These are phyloP conservation scores for Pseudozyma sp. DNA, from an alignment of 1,284 basidiomycete species.

Conservation along the genomic window DNA sequence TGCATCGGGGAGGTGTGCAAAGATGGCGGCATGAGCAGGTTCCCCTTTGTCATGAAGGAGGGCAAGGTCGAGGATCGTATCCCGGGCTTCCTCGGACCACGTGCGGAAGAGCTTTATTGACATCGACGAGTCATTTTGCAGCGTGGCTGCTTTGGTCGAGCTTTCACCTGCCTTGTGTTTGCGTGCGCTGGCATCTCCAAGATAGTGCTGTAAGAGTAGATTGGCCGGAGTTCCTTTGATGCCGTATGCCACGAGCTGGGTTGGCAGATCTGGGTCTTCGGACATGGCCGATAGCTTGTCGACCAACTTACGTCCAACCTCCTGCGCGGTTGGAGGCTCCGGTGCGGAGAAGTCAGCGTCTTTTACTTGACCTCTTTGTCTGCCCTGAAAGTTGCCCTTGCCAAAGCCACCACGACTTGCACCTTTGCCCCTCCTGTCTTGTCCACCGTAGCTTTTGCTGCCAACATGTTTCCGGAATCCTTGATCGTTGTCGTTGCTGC, in stretches of 20 bases:
- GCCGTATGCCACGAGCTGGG: conserved; percentile 36
- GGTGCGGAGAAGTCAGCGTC: conserved; percentile 28
- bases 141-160: not conserved
- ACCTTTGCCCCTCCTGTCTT: not conserved
- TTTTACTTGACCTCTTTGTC: not conserved
- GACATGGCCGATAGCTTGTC: conserved; percentile 16
- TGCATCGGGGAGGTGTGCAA: conserved; percentile 22
- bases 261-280: conserved; percentile 17
- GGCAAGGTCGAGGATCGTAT: conserved; percentile 14
- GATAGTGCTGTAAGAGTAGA: conserved; percentile 9
- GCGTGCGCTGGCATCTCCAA: not conserved
- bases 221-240: conserved; percentile 28
- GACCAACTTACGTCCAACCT: conserved; percentile 27
- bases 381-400: conserved; percentile 16
- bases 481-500: not conserved
- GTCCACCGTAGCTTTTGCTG: not conserved
- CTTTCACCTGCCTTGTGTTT: not conserved
- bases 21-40: not conserved
- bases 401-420: conserved; percentile 1
- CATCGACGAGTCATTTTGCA: not conserved
- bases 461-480: not conserved
- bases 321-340: conserved; percentile 24
- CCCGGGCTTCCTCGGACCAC: conserved; percentile 26
- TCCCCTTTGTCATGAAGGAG: conserved; percentile 16
- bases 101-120: conserved; percentile 22